Percentiles rank a stretch among this genome's conserved stretches.
These are phyloP conservation scores for Silene coronaria DNA, from an alignment of 179 eudicot genomes.

Conservation along the genomic window DNA sequence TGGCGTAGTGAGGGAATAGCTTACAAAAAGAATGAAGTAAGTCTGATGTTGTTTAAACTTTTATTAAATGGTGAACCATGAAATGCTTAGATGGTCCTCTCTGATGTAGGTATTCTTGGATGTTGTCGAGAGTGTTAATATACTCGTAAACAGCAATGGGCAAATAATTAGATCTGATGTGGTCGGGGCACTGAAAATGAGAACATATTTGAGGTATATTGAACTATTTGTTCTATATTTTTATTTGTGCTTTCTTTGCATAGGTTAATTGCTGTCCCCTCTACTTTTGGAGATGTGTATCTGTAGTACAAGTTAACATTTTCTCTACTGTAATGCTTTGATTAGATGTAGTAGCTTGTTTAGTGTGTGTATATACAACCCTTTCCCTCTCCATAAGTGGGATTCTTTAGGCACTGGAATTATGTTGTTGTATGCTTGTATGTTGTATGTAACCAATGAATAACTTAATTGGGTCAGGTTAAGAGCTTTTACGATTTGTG, in stretches of 20 bases:
- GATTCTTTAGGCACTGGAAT: background rate
- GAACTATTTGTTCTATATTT: constrained; percentile 4
- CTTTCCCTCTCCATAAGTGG: background rate
- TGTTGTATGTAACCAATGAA: background rate
- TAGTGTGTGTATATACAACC: background rate
- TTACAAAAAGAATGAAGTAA: constrained; percentile 83
- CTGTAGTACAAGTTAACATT: background rate
- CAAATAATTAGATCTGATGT: constrained; percentile 92
- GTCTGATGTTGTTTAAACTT: constrained; percentile 16
- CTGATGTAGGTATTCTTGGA: constrained; percentile 73
- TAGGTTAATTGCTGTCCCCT: background rate
- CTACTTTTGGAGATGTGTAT: background rate
- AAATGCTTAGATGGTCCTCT: constrained; percentile 8
- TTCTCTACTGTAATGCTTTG: constrained; percentile 7
- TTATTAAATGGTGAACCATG: background rate
- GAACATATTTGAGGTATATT: constrained; percentile 75
- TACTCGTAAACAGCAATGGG: constrained; percentile 94
- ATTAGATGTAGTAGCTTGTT: background rate
- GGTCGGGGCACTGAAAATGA: constrained; percentile 94
- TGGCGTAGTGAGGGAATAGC: constrained; percentile 95
- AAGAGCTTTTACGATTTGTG: background rate
- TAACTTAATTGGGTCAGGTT: background rate
- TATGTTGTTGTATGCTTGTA: too few relatives aligned
- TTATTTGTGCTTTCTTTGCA: background rate
- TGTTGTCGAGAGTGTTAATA: constrained; percentile 96